These are phyloP conservation scores for Puccinia novopanici DNA, from an alignment of 1,284 basidiomycete species.

Conservation along the genomic window DNA sequence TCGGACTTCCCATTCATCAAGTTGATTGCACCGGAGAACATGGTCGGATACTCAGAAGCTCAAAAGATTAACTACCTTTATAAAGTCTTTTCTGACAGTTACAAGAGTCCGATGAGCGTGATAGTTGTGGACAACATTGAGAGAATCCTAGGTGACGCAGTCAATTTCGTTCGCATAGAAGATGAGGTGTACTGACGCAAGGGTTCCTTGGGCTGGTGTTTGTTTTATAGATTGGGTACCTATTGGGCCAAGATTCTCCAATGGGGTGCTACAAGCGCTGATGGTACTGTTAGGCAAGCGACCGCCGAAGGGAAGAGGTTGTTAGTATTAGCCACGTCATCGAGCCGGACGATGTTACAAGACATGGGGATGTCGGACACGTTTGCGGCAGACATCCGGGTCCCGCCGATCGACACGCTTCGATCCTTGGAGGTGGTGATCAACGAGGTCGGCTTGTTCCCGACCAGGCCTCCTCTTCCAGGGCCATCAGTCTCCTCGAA, in stretches of 20 bases:
- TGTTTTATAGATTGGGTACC: constrained; percentile 82
- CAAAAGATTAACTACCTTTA: constrained; percentile 90
- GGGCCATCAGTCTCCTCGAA: constrained; percentile 70
- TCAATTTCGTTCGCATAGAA: neutral
- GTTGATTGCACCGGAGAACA: constrained; percentile 89
- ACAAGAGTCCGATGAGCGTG: constrained; percentile 94
- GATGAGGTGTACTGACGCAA: constrained; percentile 13
- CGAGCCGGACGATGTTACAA: constrained; percentile 78
- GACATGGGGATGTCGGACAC: constrained; percentile 86
- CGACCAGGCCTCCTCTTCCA: constrained; percentile 65
- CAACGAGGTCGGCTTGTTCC: constrained; percentile 80
- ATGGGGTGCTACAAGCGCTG: constrained; percentile 85
- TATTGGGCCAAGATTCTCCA: constrained; percentile 93
- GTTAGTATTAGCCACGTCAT: constrained; percentile 88
- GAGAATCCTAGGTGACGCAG: constrained; percentile 72
- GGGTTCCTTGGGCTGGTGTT: neutral
- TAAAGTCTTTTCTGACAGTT: constrained; percentile 92
- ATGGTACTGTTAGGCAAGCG: constrained; percentile 84
- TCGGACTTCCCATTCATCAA: constrained; percentile 98
- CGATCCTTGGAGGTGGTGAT: constrained; percentile 75
- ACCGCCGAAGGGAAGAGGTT: constrained; percentile 93
- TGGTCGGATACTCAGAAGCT: constrained; percentile 89
- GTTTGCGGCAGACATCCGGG: constrained; percentile 85
- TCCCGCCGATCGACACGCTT: constrained; percentile 78
- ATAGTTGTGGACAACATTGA: constrained; percentile 96